Evolutionary conservation across 1,284 basidiomycete genomes (phyloP), one percentile per base, ranked within the genome.

Genomic region (Kwoniella shivajii): DNA sequence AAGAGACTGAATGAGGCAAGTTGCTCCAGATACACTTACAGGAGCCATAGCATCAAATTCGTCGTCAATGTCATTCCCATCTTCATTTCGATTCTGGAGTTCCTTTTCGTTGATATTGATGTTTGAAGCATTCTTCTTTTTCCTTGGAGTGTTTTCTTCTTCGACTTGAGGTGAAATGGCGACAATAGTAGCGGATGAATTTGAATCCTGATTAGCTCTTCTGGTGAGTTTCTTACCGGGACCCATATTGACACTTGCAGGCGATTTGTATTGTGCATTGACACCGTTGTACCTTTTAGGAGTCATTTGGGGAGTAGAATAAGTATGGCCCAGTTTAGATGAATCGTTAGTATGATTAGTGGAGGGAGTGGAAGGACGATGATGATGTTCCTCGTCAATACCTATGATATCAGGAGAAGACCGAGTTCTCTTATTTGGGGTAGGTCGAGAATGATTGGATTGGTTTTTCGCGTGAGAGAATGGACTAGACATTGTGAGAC

Each of bases 1-100:
- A 20, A 24, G 4, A 31, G 18, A 39, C 0, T 24, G 30, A 11
- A 26, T 38, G 10, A 36, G 34, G 34, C 34, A 36, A 10, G n/a
- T 36, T 36, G n/a, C 10, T 36, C 16, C 7, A 34, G 33, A 1
- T 22, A 18, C 30, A 27, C 58, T 43, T 46, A 66, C 63, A 47
- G 61, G 54, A n/a, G 57, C 64, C 22, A 56, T 60, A 0, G 65
- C 60, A 51, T 68, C 58, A 26, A 58, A 55, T 14, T 51, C 49
- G 9, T 51, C 39, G n/a, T 54, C 45, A 6, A 45, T 41, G 20
- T 43, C 50, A 27, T 48, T 26, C 37, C 52, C 33, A 20, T 9
- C 50, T 20, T 36, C 27, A n/a, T n/a, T n/a, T n/a, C n/a, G n/a
- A n/a, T n/a, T n/a, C n/a, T n/a, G n/a, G n/a, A n/a, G n/a, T 37